Base-by-base conservation (phyloP, 306 rosid genomes). In the Abrus precatorius region DNA sequence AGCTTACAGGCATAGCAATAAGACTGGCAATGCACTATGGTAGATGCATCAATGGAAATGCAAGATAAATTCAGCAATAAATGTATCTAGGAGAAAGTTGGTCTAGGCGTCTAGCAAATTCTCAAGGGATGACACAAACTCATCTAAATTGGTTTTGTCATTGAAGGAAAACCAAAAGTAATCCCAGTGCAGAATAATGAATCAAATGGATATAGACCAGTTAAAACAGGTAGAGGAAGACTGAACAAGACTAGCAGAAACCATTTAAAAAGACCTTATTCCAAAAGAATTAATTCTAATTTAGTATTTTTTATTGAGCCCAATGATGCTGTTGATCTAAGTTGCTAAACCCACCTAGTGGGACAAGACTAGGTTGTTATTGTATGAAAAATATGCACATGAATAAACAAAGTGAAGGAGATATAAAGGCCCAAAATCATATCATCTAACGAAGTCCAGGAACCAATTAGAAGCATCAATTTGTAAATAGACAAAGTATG, bases 41-140 rank as follows among this genome's bases (percentile, higher is more conserved):
- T 49, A 36, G n/a, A 50, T 76, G 64, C 53, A 75, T 60, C 28
- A n/a, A 69, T 12, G 10, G 8, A 75, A 75, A 60, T 75, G 43
- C 60, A 75, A 32, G 62, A 33, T 33, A 38, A 34, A 36, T 36
- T 27, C 20, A 48, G n/a, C 11, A 34, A 36, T 38, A 45, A 34
- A 50, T 32, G 63, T 49, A 36, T 34, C 53, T 20, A 34, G 3
- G 43, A 49, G 41, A 62, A 62, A 33, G 50, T 30, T 44, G 44
- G 40, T 74, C 9, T 74, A 60, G 14, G 29, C 32, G 40, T 74
- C 9, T 74, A 60, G 14, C 28, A 57, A 41, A 12, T 75, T 12
- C 7, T 61, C 29, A 61, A 47, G 49, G n/a, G 60, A 70, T 36
- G 8, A 27, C 36, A 20, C 20, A 61, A 29, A 64, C 71, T 43